Conservation (phyloP, 225 moss, liverwort and hornwort species). For the Sphagnum tenellum region DNA sequence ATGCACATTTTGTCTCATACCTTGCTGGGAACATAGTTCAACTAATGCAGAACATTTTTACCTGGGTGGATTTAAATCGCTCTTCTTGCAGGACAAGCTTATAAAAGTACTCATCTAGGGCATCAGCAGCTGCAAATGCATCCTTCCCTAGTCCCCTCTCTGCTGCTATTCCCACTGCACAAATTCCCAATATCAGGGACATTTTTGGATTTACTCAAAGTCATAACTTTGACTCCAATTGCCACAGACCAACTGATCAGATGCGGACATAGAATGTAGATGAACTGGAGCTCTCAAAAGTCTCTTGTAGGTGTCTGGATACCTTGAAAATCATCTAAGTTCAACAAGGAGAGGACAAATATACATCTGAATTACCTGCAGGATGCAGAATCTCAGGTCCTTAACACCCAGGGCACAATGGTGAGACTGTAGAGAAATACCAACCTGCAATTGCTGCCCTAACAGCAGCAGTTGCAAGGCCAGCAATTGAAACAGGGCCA, state of each 20-base stretch:
- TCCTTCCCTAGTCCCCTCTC: constrained; percentile 47
- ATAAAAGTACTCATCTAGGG: constrained; percentile 62
- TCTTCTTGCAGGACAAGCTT: constrained; percentile 64
- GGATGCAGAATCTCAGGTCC: too few relatives aligned
- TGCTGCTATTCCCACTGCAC: constrained; percentile 55
- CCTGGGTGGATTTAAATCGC: constrained; percentile 72
- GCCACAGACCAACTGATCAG: too few relatives aligned
- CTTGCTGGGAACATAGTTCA: neutral
- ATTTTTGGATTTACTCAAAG: too few relatives aligned
- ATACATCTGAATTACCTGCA: too few relatives aligned
- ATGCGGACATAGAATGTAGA: too few relatives aligned
- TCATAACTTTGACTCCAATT: too few relatives aligned
- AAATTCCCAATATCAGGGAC: too few relatives aligned
- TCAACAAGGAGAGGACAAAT: too few relatives aligned
- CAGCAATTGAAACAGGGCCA: constrained; percentile 60
- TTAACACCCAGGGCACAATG: too few relatives aligned
- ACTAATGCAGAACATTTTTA: constrained; percentile 2
- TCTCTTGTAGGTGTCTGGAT: too few relatives aligned
- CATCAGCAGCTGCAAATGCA: constrained; percentile 31
- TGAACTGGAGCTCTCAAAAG: too few relatives aligned
- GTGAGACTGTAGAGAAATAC: neutral
- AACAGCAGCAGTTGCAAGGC: constrained; percentile 61
- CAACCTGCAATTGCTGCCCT: constrained; percentile 85
- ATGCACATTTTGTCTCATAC: neutral
- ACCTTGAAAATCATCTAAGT: too few relatives aligned